Base-by-base conservation (phyloP, 1,284 basidiomycete genomes). In the Pyrrhoderma lamaoense region DNA sequence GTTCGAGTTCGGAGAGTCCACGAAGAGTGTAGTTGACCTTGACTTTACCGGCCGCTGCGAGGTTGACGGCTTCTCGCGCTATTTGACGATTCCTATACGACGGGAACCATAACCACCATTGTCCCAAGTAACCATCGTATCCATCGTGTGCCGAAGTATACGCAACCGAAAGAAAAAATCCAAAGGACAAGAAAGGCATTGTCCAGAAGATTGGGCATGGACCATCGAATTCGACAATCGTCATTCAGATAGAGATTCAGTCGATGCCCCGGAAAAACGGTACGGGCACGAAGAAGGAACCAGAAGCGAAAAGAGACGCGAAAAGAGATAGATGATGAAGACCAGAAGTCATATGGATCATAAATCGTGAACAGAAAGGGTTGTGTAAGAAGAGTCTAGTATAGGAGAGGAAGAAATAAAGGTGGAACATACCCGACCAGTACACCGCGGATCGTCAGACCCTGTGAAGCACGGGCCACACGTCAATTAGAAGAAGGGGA, bases 401-500 rank as follows among this genome's bases (percentile, higher is more conserved):
- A 16, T 19, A 13, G 8, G 23, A 35, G 13, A n/a, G 36, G 40
- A 36, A 18, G 14, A 45, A 31, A 31, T 31, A 31, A 31, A 11
- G 25, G 8, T 21, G n/a, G 35, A n/a, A 36, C 45, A 19, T 21
- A 47, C 48, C 48, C 49, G 11, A 45, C 4, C 34, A 27, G 22
- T 2, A 81, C 84, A 5, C 86, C 86, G 47, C 81, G 70, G 61
- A 90, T 81, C 52, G 70, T 75, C 57, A 86, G 81, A 59, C 71
- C 73, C 67, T 82, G 80, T 65, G 80, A 74, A 22, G n/a, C 38
- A 40, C 27, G 27, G 27, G 27, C 27, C 27, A 31, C 27, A 31
- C 27, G 27, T 88, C 85, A 2, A 80, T 85, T 69, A 76, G 86
- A 73, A 90, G 91, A 59, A 90, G 85, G 39, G 80, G 77, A 0